Evolutionary conservation across 1,284 basidiomycete genomes (phyloP).

Genomic region (Microbotryum intermedium): DNA sequence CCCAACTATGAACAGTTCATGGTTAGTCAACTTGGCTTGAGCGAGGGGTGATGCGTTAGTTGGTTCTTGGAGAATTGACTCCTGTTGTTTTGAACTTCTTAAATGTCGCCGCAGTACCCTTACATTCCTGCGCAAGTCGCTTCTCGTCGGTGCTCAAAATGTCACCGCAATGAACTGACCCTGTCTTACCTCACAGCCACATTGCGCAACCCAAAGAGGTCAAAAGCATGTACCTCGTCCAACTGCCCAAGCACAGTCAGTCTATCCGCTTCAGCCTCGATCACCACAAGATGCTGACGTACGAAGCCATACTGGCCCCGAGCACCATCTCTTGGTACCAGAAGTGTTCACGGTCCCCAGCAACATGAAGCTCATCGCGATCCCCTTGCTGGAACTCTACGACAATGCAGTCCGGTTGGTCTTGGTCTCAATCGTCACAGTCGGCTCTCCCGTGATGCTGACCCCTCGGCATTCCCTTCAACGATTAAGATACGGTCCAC

Average conservation of each 20-base stretch:
- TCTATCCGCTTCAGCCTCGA: slow-evolving; percentile 22
- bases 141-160: no score
- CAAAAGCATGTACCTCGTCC: slow-evolving; percentile 91
- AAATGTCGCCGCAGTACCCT: slow-evolving; percentile 66
- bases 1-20: slow-evolving; percentile 98
- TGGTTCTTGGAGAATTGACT: not conserved
- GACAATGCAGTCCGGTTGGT: slow-evolving; percentile 80
- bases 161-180: not conserved
- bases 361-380: slow-evolving; percentile 87
- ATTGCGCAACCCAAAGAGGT: slow-evolving; percentile 96
- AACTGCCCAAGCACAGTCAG: slow-evolving; percentile 87
- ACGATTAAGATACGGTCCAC: slow-evolving; percentile 65
- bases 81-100: not conserved
- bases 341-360: slow-evolving; percentile 92
- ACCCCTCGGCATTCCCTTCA: not conserved
- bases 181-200: slow-evolving; percentile 45
- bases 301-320: slow-evolving; percentile 1
- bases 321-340: slow-evolving; percentile 38
- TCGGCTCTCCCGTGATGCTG: not conserved
- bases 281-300: not conserved
- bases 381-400: slow-evolving; percentile 87
- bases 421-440: not conserved
- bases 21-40: slow-evolving; percentile 49
- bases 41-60: not conserved
- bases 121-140: slow-evolving; percentile 65